Base-by-base conservation (phyloP, 768 basidiomycete genomes). In the Rhodotorula toruloides region DNA sequence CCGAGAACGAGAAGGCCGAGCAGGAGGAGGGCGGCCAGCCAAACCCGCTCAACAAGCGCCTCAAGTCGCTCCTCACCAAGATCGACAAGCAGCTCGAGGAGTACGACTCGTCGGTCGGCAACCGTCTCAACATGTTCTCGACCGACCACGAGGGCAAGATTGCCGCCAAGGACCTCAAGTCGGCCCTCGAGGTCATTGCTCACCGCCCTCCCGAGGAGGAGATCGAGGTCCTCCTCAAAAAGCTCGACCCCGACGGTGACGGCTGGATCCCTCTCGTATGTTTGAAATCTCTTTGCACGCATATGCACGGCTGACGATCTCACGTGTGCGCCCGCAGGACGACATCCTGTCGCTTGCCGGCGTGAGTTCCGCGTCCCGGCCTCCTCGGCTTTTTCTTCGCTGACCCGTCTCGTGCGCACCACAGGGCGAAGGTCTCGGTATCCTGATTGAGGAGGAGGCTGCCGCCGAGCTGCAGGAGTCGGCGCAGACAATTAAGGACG, bases 191-290 rank as follows among this genome's bases (percentile, higher is more conserved):
- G 60, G 91, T 96, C 58, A 97, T 97, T 81, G 88, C 89, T 79
- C 96, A 98, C 78, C 85, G 74, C 16, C 94, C 93, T 8, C 87
- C 90, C 62, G 90, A 93, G 60, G 88, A 91, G 67, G 86, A 90
- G 22, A 89, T 90, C 31, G 85, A 87, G 66, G 86, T 84, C 29
- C 86, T 99, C 56, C 85, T 93, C 58, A 86, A 90, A 76, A 98
- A 98, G 78, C 80, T 98, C 74, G 96, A 99, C 76, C 88, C 90
- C 16, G 94, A 98, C 79, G 86, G 90, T 78, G 94, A 98, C 76
- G 93, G 94, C 0, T 94, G 86, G 75, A 92, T 97, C 32, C 90
- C 93, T 76, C n/a, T 9, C 44, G 44, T 46, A 12, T 42, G 82
- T 98, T 22, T 48, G 11, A 10, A 10, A 14, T 34, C 13, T 22